Conservation (phyloP, 164 flowering plant species). For the Brasenia schreberi region DNA sequence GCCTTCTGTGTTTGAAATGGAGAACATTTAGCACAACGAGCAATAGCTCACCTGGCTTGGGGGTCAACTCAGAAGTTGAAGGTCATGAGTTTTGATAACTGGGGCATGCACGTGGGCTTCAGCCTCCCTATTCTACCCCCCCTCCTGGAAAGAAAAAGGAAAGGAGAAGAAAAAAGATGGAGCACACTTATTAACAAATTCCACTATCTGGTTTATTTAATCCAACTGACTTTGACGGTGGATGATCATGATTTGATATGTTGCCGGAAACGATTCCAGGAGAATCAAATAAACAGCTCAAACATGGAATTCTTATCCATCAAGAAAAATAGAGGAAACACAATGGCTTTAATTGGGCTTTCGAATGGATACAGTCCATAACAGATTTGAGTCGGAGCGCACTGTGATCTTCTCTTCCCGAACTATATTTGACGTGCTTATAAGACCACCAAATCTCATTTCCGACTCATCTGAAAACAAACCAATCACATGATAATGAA, state of each 20-base stretch:
- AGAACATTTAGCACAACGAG: too few relatives aligned
- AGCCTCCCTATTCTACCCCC: too few relatives aligned
- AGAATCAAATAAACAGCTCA: not conserved
- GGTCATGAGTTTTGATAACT: too few relatives aligned
- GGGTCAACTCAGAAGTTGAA: too few relatives aligned
- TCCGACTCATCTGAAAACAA: constrained; percentile 48
- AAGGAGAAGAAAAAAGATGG: too few relatives aligned
- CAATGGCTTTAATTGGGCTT: constrained; percentile 10
- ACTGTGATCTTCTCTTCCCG: constrained; percentile 57
- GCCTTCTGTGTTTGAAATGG: too few relatives aligned
- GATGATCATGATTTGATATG: not conserved
- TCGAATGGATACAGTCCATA: constrained; percentile 86
- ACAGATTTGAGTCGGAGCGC: constrained; percentile 68
- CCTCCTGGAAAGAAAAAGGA: too few relatives aligned
- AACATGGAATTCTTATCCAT: not conserved
- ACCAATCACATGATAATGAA: not conserved
- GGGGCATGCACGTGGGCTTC: too few relatives aligned
- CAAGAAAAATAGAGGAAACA: not conserved
- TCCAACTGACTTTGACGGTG: too few relatives aligned
- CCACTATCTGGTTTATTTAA: too few relatives aligned
- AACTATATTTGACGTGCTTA: constrained; percentile 80
- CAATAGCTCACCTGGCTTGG: too few relatives aligned
- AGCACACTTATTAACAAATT: too few relatives aligned
- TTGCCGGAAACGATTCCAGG: not conserved
- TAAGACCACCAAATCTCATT: constrained; percentile 74